Percentiles rank a stretch among this genome's conserved stretches.
Conservation (phyloP, 345 rosid species). For the Excoecaria agallocha region DNA sequence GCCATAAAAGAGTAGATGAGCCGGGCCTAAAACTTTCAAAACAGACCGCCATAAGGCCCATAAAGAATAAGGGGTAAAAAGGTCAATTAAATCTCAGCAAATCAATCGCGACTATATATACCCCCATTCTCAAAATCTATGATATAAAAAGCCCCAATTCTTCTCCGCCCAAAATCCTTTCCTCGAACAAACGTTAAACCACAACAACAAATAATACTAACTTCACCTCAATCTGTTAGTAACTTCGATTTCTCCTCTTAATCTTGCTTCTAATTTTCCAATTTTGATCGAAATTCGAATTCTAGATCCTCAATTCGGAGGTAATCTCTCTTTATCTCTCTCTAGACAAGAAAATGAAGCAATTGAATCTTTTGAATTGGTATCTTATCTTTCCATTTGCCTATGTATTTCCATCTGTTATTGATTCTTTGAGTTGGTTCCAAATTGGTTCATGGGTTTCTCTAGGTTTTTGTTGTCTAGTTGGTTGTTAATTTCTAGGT, state of each 20-base stretch:
- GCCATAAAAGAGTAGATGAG: neutral
- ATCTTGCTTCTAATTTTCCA: neutral
- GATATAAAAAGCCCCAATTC: constrained; percentile 73
- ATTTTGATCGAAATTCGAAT: neutral
- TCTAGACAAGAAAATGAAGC: neutral
- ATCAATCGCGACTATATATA: constrained; percentile 57
- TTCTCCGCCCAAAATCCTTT: constrained; percentile 54
- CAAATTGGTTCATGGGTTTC: neutral
- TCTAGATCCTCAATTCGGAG: neutral
- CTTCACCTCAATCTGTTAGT: constrained; percentile 33
- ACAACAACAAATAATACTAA: constrained; percentile 13
- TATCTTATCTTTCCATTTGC: neutral
- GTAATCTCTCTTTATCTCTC: neutral
- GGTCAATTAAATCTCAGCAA: constrained; percentile 22
- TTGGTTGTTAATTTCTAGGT: neutral
- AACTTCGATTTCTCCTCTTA: constrained; percentile 12
- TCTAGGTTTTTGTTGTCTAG: neutral
- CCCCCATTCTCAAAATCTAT: constrained; percentile 63
- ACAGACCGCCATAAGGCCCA: neutral
- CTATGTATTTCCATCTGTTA: neutral
- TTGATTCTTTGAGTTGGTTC: neutral
- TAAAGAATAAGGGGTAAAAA: constrained; percentile 20
- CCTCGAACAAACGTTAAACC: constrained; percentile 32
- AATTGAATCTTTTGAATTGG: neutral
- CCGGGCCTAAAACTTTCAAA: neutral